Evolutionary conservation across 2,329 filamentous ascomycete species (phyloP).

Genomic region (Drechslera avenae): DNA sequence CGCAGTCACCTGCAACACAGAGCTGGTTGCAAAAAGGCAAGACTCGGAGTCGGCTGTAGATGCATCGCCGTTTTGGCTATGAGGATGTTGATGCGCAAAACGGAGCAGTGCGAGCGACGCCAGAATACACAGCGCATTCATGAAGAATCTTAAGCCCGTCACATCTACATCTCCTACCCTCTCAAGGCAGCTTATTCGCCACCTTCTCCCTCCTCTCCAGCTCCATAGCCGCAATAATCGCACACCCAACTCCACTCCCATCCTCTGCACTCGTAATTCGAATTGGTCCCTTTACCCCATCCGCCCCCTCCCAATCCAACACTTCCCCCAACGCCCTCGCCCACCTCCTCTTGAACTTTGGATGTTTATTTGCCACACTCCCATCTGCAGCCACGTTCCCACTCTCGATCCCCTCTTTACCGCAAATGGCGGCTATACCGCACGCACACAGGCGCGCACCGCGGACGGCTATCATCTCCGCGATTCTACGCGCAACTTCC

Average conservation of each 20-base stretch:
- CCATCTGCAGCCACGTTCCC: conserved; percentile 50
- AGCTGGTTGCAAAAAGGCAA: no score
- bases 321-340: conserved; percentile 49
- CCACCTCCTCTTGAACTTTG: conserved; percentile 50
- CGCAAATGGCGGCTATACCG: conserved; percentile 48
- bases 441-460: conserved; percentile 47
- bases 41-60: no score
- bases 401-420: conserved; percentile 34
- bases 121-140: background rate
- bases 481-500: conserved; percentile 33
- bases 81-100: no score
- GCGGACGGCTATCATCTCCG: conserved; percentile 41
- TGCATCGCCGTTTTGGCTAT: no score
- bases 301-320: conserved; percentile 39
- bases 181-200: background rate
- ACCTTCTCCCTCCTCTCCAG: conserved; percentile 25
- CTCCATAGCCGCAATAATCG: conserved; percentile 43
- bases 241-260: conserved; percentile 50
- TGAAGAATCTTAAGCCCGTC: no score
- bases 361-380: conserved; percentile 50
- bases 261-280: conserved; percentile 49
- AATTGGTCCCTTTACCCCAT: conserved; percentile 40
- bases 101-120: background rate
- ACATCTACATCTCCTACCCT: background rate
- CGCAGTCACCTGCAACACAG: no score